Base-by-base conservation (phyloP, 495 filamentous ascomycete genomes). In the Aspergillus avenaceus region DNA sequence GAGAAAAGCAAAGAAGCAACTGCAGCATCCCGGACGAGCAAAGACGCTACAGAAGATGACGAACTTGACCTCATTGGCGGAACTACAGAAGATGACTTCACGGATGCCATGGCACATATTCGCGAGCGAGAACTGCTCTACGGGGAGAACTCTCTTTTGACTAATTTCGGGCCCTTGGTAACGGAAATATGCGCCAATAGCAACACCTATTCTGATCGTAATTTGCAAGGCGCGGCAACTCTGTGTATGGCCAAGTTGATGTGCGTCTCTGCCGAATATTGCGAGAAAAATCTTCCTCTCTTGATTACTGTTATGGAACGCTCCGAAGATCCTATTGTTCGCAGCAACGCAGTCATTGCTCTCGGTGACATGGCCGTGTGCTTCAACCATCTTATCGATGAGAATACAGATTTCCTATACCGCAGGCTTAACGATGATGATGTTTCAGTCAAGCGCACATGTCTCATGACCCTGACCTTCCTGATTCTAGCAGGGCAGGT, bases 321-420 rank as follows among this genome's bases (percentile, higher is more conserved):
- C 6, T 96, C 90, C 11, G 78, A 87, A 32, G 87, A 96, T 54
- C 85, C 93, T 2, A 92, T 90, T 24, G 91, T 90, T 27, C 84
- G 93, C 32, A 91, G 87, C 60, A 99, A 99, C 63, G 90, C 91
- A 9, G 93, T 99, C 25, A 95, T 99, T 53, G 91, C 95, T 0
- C 80, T 99, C 0, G 93, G 95, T 31, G 93, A 99, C 53, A 99
- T 99, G 93, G 93, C 93, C 0, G 93, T 99, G 16, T 96, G 91
- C 77, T 97, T 97, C 77, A 99, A 99, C 62, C 93, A 99, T 58
- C 82, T 99, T 29, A 97, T 99, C 49, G 93, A 99, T 60, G 93
- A 99, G 69, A 97, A 97, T 62, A 99, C 95, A 0, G 93, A 99
- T 56, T 99, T 96, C 76, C 68, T 99, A 31, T 99, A 99, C 63